These are phyloP conservation scores for Blastomyces percursus DNA, from an alignment of 2,329 filamentous ascomycete genomes.

Conservation along the genomic window DNA sequence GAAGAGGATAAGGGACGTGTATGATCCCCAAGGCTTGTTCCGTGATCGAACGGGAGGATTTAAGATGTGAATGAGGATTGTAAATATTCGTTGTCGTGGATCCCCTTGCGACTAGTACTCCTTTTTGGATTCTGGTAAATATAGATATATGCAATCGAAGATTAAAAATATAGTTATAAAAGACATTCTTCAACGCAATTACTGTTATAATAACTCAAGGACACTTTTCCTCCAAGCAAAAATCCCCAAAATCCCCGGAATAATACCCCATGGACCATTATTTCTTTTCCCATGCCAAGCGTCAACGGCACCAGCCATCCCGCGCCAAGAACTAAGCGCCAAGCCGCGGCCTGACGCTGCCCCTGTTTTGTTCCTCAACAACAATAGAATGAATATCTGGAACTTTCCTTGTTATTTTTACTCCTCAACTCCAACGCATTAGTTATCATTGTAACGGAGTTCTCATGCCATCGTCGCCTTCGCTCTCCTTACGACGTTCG, in stretches of 20 bases:
- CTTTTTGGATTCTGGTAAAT: background rate
- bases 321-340: background rate
- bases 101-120: background rate
- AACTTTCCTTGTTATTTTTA: background rate
- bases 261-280: too few relatives aligned
- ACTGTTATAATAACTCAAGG: background rate
- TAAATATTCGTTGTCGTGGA: background rate
- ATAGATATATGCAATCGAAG: background rate
- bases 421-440: background rate
- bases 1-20: slow-evolving; percentile 5
- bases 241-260: background rate
- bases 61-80: background rate
- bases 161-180: background rate
- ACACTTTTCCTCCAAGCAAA: background rate
- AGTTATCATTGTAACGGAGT: background rate
- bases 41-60: slow-evolving; percentile 1
- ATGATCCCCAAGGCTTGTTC: slow-evolving; percentile 7
- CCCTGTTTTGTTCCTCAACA: background rate
- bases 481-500: background rate
- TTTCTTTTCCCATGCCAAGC: background rate
- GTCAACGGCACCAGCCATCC: background rate
- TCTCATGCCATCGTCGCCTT: background rate
- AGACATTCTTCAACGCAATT: background rate
- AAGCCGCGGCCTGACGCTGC: background rate
- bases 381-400: background rate